Conservation (phyloP, 2,329 filamentous ascomycete genomes). For the Macrophomina tecta region DNA sequence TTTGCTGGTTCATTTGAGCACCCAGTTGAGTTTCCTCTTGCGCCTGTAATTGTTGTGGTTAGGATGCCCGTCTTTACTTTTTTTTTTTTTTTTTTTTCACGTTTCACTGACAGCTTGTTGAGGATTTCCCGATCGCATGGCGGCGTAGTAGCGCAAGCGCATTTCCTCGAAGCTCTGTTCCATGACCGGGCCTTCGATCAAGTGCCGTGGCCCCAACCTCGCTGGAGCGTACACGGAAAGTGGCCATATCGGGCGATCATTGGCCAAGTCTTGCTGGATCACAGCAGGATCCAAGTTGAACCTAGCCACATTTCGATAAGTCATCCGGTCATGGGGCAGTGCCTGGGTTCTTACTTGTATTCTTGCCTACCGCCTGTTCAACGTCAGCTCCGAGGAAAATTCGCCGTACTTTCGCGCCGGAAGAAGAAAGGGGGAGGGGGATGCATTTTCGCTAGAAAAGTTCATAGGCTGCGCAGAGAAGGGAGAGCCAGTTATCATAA, state of each 20-base stretch:
- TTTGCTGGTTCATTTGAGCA: slow-evolving; percentile 59
- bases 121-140: slow-evolving; percentile 65
- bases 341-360: slow-evolving; percentile 1
- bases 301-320: background rate
- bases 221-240: slow-evolving; percentile 86
- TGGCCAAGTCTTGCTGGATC: slow-evolving; percentile 64
- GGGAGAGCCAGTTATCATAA: too few relatives aligned
- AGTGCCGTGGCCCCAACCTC: slow-evolving; percentile 75
- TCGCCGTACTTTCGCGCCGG: too few relatives aligned
- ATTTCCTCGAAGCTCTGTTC: slow-evolving; percentile 92
- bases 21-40: slow-evolving; percentile 29
- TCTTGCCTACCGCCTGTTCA: slow-evolving; percentile 25
- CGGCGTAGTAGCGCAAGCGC: slow-evolving; percentile 72
- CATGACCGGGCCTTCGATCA: slow-evolving; percentile 78
- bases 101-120: slow-evolving; percentile 55
- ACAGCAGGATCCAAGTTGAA: slow-evolving; percentile 33
- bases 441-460: too few relatives aligned
- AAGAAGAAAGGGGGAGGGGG: too few relatives aligned
- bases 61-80: background rate
- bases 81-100: too few relatives aligned
- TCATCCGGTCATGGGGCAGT: too few relatives aligned
- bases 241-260: slow-evolving; percentile 81
- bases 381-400: background rate
- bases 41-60: background rate
- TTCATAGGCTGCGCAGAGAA: too few relatives aligned